Evolutionary conservation across 495 filamentous ascomycete genomes (phyloP), one percentile per base, ranked within the genome.

Genomic region (Neurospora sp.): DNA sequence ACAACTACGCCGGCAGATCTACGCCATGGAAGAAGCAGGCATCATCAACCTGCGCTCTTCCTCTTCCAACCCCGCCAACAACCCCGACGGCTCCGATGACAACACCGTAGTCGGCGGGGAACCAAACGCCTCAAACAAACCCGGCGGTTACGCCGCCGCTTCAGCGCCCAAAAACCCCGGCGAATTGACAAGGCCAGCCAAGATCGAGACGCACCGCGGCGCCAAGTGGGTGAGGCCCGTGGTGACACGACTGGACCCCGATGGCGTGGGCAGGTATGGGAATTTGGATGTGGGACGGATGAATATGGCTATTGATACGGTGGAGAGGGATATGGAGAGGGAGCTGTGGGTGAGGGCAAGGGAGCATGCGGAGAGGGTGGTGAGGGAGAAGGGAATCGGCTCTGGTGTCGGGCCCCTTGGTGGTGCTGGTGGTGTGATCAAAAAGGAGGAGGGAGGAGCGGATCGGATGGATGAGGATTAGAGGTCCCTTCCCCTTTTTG

Each of bases 241-340:
- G 9, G 42, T 12, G 27, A 73, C 69, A 74, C 75, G 74, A 75
- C 71, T 85, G 39, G 78, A 83, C 44, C 85, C 82, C 1, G 82
- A 87, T 75, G 81, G 87, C 72, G 83, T 86, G 70, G 87, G 88
- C 9, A 84, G 86, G 70, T 82, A 90, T 20, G 90, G 90, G 4
- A 81, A 82, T 37, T 81, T 95, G 65, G 94, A 97, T 80, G 88
- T 96, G 16, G 93, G 93, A 69, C 91, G 90, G 88, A 82, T 97
- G 77, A 97, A 97, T 76, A 91, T 91, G 80, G 87, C 92, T 72
- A 91, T 90, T 73, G 89, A 91, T 74, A 90, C 89, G 39, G 90
- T 94, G 18, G 92, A 89, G 53, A 89, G 87, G 76, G 90, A 92
- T 72, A 93, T 92, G 85, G 92, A 96, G 78, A 86, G 86, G 14